Evolutionary conservation across 176 grass and related monocot genomes (phyloP), one percentile per base, ranked within the genome.

Genomic region (Coix lacrymajobi): DNA sequence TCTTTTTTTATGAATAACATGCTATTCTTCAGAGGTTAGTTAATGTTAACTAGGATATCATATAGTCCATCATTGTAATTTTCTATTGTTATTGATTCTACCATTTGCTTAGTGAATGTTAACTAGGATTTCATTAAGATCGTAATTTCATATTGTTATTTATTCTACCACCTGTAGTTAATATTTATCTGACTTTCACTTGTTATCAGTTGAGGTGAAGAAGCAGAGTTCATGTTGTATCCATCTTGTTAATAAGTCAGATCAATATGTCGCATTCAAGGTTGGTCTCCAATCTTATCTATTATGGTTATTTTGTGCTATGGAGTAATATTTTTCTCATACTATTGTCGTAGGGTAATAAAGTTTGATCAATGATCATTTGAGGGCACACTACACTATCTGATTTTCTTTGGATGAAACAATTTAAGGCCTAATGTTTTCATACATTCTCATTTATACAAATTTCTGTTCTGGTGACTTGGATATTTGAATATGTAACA

Each of bases 201-300:
- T 84, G 56, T 67, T 75, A 28, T 70, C 88, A 97, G 95, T 94
- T 87, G 92, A 91, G 81, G 80, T 94, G 90, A 92, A 86, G 84
- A 94, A 92, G 86, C 88, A 92, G 62, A 97, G 92, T 85, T 85
- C 90, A 32, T 94, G 95, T 85, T 78, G 43, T 52, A 66, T 94
- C 11, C 46, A 81, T 84, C 92, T 97, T 69, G 74, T 78, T 26
- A 97, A 97, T 56, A 94, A 87, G 83, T 87, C 90, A 75, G 74
- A 79, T 71, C 83, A 92, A 29, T 91, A 91, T 91, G 84, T 94
- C 78, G 90, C 95, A 76, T 97, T 97, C 90, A 97, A 97, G 92
- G 92, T 97, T 51, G 30, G 61, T 85, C 71, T 89, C 33, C 51
- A 69, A 63, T 85, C 69, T 75, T 40, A 2, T 15, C 1, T 61